Base-by-base conservation (phyloP, 352 stramenopile genomes). In the Globisporangium lucens region DNA sequence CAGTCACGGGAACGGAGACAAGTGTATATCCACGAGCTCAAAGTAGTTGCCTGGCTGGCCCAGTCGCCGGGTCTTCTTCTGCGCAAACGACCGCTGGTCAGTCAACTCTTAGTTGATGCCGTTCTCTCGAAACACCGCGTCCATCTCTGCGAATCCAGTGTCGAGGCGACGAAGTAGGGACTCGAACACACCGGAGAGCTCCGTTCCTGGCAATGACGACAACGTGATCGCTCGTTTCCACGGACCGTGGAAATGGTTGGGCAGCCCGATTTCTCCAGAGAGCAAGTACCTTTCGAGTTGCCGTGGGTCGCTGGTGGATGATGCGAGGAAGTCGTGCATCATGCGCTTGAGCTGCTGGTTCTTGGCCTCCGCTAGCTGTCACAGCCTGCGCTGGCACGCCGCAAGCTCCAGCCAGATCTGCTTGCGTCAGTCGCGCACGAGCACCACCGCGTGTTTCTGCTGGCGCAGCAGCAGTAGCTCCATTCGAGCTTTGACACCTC, bases 81-180 rank as follows among this genome's bases (percentile, higher is more conserved):
- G 46, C 5, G 57, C 65, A n/a, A 70, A 66, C 38, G 65, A 62
- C 7, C 63, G 56, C 20, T 35, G 41, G 22, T 65, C 57, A 8
- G 47, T 61, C 47, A 70, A 20, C 33, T 38, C 24, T 30, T 35
- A 22, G 59, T 70, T 27, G 24, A 70, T 22, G 4, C 65, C 57
- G 56, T 22, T 66, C 57, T 70, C 47, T 24, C 13, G 29, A 15
- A 66, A 61, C 9, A 70, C 58, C 2, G 35, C 58, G 27, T 61
- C 57, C 35, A 38, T 57, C 27, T 66, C 33, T 3, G 65, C 57
- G 13, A 56, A 57, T 9, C n/a, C 7, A 10, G 30, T 41, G 27
- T 70, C 65, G 7, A 70, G 24, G 1, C n/a, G 57, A 2, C 24
- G 35, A 12, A 70, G 59, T 2, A 66, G 36, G 12, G 35, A 20